These are phyloP conservation scores for Aureobasidium sp. DNA, from an alignment of 2,329 filamentous ascomycete species.

Conservation along the genomic window DNA sequence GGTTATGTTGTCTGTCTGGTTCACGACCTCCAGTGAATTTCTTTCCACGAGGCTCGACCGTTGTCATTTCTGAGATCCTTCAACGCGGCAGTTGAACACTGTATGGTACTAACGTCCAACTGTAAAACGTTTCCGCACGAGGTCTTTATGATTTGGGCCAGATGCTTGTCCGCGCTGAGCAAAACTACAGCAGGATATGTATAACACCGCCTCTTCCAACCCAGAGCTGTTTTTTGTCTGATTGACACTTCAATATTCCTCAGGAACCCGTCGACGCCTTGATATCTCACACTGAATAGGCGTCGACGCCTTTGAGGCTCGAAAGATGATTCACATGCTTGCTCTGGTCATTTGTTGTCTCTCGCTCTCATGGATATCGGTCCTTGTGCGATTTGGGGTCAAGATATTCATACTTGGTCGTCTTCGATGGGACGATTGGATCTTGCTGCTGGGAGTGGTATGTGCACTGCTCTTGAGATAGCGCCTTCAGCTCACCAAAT, in stretches of 20 bases:
- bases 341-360: constrained; percentile 13
- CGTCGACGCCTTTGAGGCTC: background rate
- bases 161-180: background rate
- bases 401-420: constrained; percentile 9
- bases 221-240: background rate
- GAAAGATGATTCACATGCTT: constrained; percentile 12
- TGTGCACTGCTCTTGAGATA: background rate
- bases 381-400: background rate
- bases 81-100: background rate
- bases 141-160: background rate
- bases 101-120: constrained; percentile 1
- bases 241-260: background rate
- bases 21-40: background rate
- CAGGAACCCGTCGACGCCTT: background rate
- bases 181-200: background rate
- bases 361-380: constrained; percentile 13
- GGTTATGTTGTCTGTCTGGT: too few relatives aligned
- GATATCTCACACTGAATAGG: background rate
- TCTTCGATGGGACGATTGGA: constrained; percentile 13
- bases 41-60: background rate
- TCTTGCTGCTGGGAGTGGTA: constrained; percentile 14
- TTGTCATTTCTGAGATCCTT: background rate
- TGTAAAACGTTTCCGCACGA: background rate
- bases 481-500: background rate
- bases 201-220: background rate